Conservation (phyloP, 805 yeast species). For the Metschnikowia koreensis region DNA sequence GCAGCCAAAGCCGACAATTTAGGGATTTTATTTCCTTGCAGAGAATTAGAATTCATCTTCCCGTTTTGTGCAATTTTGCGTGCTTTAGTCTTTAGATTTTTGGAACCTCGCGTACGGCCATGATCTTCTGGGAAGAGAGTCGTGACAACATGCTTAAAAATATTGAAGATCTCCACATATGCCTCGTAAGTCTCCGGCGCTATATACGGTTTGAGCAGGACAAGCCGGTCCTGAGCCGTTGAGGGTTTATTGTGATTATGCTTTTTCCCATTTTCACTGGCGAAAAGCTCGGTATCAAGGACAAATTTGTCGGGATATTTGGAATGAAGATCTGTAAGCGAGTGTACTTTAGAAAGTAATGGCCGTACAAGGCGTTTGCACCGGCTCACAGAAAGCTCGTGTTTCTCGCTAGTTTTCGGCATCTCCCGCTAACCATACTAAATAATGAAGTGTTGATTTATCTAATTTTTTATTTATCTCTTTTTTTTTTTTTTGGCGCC, state of each 20-base stretch:
- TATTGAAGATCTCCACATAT: conserved; percentile 31
- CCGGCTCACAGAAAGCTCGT: conserved; percentile 18
- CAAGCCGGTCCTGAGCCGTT: conserved; percentile 26
- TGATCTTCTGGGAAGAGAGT: conserved; percentile 11
- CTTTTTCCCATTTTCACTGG: neutral
- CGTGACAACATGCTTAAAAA: conserved; percentile 27
- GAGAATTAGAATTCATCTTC: neutral
- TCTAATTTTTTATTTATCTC: neutral
- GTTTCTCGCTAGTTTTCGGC: conserved; percentile 1
- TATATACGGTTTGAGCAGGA: conserved; percentile 24
- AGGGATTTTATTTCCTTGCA: neutral
- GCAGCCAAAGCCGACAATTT: conserved; percentile 26
- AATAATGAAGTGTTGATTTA: neutral
- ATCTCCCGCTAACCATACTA: neutral
- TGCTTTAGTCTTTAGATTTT: neutral
- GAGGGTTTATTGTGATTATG: conserved; percentile 6
- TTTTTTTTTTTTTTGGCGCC: no score
- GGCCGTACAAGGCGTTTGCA: conserved; percentile 39
- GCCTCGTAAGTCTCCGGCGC: conserved; percentile 26
- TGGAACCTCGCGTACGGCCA: neutral
- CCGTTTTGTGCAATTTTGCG: neutral
- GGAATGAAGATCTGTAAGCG: conserved; percentile 26
- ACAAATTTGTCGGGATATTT: conserved; percentile 26
- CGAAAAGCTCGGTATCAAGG: conserved; percentile 9
- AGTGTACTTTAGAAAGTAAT: conserved; percentile 34